Evolutionary conservation across 345 rosid species (phyloP), one percentile per base, ranked within the genome.

Genomic region (Sonneratia alba): DNA sequence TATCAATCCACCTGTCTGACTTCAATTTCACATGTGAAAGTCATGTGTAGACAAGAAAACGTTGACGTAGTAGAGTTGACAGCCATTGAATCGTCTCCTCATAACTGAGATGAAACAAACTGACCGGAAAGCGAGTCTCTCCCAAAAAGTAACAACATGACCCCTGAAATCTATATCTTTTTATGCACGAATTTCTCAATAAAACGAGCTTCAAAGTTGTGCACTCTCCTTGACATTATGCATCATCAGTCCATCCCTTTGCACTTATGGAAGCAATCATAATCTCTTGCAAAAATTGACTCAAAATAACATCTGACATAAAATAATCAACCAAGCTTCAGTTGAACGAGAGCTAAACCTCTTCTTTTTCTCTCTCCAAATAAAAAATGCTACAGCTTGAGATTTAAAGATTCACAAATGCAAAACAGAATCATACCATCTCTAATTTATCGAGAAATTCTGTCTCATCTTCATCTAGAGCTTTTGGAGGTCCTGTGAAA

Each of bases 391-490:
- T n/a, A 53, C 56, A 53, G 24, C 22, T 53, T 18, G 1, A 53
- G 59, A 16, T 53, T 18, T 18, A 53, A 53, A 53, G 59, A 53
- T 53, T 49, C 15, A 13, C 13, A 59, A 42, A 69, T 37, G 67
- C 48, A 53, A 18, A 34, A 40, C 68, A 79, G 66, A 68, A 66
- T 36, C 89, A 88, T 79, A 94, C 97, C 92, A 38, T 87, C 75
- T 90, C 97, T 75, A 82, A 72, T 15, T 83, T 87, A 62, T 95
- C 97, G 22, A 95, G 97, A 84, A 92, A 95, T 86, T 95, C 99
- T 7, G 96, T 92, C 82, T 95, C 99, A 38, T 95, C 97, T 74
- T 90, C 96, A 79, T 95, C 99, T 79, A 95, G 77, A 72, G 99
- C 92, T 85, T 95, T 95, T 3, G 99, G 99, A 38, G 97, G 99